These are phyloP conservation scores for Aurantiochytrium sp. DNA, from an alignment of 108 stramenopile genomes.

Conservation along the genomic window DNA sequence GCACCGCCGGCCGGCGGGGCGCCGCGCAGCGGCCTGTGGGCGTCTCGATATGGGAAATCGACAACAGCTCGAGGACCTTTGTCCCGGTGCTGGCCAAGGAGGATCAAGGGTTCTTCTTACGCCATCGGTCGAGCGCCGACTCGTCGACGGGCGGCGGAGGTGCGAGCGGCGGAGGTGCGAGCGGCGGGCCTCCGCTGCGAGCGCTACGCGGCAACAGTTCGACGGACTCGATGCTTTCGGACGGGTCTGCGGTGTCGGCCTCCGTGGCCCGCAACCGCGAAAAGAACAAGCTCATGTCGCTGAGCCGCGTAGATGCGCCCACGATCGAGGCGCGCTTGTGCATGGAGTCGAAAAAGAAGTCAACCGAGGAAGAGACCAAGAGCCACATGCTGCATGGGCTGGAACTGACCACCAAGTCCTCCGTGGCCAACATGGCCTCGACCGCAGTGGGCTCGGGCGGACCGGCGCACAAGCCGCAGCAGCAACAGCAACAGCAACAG, in stretches of 20 bases:
- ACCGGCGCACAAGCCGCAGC: not conserved
- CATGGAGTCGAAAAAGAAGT: conserved; percentile 10
- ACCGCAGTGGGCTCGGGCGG: not conserved
- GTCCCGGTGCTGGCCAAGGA: conserved; percentile 10
- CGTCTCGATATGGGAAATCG: conserved; percentile 21
- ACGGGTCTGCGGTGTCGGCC: not conserved
- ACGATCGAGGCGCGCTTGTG: conserved; percentile 7
- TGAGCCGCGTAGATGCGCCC: not conserved
- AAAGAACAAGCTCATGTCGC: not conserved
- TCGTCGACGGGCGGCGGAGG: too few species aligned
- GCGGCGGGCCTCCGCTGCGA: too few species aligned
- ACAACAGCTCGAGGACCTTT: conserved; percentile 22
- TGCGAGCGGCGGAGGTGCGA: too few species aligned
- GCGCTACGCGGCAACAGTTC: not conserved
- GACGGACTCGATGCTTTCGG: not conserved
- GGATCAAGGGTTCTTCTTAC: not conserved
- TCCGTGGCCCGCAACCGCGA: not conserved
- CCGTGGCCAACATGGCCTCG: not conserved
- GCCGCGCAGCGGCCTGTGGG: not conserved
- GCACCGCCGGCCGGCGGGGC: not conserved
- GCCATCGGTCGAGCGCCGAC: too few species aligned
- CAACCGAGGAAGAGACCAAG: not conserved
- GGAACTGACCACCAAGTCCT: not conserved
- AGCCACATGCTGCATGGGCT: not conserved
- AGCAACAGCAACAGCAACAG: too few species aligned